Evolutionary conservation across 805 yeast genomes (phyloP).

Genomic region (Komagataella mondaviorum): DNA sequence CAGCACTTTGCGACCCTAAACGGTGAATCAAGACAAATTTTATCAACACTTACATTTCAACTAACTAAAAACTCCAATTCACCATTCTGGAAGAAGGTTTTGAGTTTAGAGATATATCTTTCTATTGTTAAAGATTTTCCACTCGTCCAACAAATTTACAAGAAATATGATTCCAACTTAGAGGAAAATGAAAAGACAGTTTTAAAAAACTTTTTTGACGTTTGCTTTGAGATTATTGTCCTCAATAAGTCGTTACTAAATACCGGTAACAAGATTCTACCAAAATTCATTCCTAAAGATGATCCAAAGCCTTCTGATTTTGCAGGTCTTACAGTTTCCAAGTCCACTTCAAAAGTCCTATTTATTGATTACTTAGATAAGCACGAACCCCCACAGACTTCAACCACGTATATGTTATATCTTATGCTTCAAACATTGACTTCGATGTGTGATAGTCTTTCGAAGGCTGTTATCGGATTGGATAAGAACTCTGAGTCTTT

Average conservation of each 20-base stretch:
- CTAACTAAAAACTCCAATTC: constrained; percentile 40
- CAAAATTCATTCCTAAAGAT: constrained; percentile 9
- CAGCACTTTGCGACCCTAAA: constrained; percentile 50
- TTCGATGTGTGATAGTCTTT: constrained; percentile 56
- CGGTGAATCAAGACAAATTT: constrained; percentile 70
- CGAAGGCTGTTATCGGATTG: constrained; percentile 29
- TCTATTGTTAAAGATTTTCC: constrained; percentile 44
- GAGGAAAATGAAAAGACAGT: constrained; percentile 45
- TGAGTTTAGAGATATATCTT: constrained; percentile 63
- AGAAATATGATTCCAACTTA: constrained; percentile 42
- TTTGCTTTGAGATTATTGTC: constrained; percentile 22
- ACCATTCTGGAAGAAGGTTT: constrained; percentile 59
- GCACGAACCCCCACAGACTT: constrained; percentile 56
- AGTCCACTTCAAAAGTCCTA: constrained; percentile 35
- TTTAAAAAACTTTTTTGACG: constrained; percentile 36
- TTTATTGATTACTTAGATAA: constrained; percentile 74
- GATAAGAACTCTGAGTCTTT: constrained; percentile 7
- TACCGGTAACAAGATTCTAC: constrained; percentile 19
- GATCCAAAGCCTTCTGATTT: constrained; percentile 3
- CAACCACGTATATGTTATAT: constrained; percentile 47
- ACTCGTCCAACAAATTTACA: constrained; percentile 37
- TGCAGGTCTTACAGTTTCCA: constrained; percentile 23
- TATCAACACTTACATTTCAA: constrained; percentile 64
- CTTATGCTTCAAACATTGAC: constrained; percentile 41
- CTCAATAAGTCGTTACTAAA: constrained; percentile 20